A percentile compares a stretch with the other conserved stretches of the same genome.
Evolutionary conservation across 2,329 filamentous ascomycete genomes (phyloP).

Genomic region (Alternaria sp.): DNA sequence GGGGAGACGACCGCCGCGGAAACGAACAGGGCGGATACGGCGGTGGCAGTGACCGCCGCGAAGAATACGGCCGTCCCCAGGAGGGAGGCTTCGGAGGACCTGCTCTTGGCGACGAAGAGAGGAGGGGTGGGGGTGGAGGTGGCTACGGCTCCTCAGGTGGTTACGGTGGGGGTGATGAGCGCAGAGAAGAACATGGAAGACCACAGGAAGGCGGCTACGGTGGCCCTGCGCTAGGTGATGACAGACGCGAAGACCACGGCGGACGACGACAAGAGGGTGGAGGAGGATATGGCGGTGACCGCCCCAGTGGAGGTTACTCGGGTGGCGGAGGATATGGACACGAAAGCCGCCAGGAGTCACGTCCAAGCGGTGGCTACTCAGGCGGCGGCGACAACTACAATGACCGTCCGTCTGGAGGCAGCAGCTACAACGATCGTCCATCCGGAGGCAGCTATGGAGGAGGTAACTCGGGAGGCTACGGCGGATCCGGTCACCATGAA

Average conservation of each 20-base stretch:
- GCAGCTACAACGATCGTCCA: slow-evolving; percentile 26
- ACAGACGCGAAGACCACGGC: slow-evolving; percentile 12
- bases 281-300: not conserved
- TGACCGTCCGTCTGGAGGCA: slow-evolving; percentile 25
- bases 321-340: slow-evolving; percentile 12
- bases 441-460: slow-evolving; percentile 19
- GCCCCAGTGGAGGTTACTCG: slow-evolving; percentile 1
- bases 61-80: slow-evolving; percentile 24
- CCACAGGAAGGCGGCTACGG: slow-evolving; percentile 9
- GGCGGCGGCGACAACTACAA: slow-evolving; percentile 11
- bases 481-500: slow-evolving; percentile 29
- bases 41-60: slow-evolving; percentile 22
- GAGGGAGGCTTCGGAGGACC: slow-evolving; percentile 19
- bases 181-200: slow-evolving; percentile 17
- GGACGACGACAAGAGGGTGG: slow-evolving; percentile 14
- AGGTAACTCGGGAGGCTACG: slow-evolving; percentile 24
- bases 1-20: slow-evolving; percentile 22
- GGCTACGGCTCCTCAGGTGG: slow-evolving; percentile 10
- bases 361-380: not conserved
- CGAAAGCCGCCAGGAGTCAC: slow-evolving; percentile 5
- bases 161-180: slow-evolving; percentile 10
- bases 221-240: slow-evolving; percentile 3
- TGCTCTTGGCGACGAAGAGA: slow-evolving; percentile 14
- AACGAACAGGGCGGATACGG: slow-evolving; percentile 20
- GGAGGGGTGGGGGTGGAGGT: slow-evolving; percentile 6